Evolutionary conservation across 2,329 filamentous ascomycete species (phyloP).

Genomic region (Aspergillus pseudoglaucus): DNA sequence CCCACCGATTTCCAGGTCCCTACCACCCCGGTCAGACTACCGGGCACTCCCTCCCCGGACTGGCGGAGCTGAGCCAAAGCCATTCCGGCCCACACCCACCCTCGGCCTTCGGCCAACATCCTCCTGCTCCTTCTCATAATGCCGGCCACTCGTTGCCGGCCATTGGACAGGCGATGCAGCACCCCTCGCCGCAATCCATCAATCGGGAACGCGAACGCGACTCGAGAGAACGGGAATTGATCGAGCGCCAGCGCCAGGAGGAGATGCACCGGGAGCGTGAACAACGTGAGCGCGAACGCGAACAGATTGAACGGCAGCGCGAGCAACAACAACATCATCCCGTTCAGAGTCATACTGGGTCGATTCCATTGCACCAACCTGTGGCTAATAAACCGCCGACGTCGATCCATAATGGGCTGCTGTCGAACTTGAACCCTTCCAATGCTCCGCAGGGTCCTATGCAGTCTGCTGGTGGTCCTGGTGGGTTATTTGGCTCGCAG

Average conservation of each 20-base stretch:
- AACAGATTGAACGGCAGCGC: constrained; percentile 50
- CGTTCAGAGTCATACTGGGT: constrained; percentile 80
- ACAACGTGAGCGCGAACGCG: constrained; percentile 51
- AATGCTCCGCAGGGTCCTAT: constrained; percentile 50
- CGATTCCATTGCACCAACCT: constrained; percentile 88
- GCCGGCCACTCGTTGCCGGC: constrained; percentile 34
- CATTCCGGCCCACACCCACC: constrained; percentile 36
- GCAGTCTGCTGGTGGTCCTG: constrained; percentile 54
- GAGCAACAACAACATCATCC: constrained; percentile 61
- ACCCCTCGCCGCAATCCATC: constrained; percentile 36
- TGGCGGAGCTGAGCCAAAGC: constrained; percentile 42
- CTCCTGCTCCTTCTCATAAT: constrained; percentile 29
- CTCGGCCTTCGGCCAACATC: constrained; percentile 38
- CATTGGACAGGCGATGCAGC: constrained; percentile 38
- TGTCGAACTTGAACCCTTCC: constrained; percentile 61
- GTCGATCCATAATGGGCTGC: constrained; percentile 82
- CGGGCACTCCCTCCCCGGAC: constrained; percentile 40
- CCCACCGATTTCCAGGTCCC: constrained; percentile 21
- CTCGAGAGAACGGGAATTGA: constrained; percentile 48
- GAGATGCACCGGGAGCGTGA: constrained; percentile 50
- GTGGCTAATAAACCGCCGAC: constrained; percentile 74
- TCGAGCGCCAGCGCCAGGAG: constrained; percentile 48
- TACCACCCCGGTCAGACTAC: constrained; percentile 38
- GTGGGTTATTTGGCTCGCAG: constrained; percentile 63
- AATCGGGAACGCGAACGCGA: constrained; percentile 45